Evolutionary conservation across 169 alveolate genomes (phyloP), one percentile per base, ranked within the genome.

Genomic region (Plasmodium inui): DNA sequence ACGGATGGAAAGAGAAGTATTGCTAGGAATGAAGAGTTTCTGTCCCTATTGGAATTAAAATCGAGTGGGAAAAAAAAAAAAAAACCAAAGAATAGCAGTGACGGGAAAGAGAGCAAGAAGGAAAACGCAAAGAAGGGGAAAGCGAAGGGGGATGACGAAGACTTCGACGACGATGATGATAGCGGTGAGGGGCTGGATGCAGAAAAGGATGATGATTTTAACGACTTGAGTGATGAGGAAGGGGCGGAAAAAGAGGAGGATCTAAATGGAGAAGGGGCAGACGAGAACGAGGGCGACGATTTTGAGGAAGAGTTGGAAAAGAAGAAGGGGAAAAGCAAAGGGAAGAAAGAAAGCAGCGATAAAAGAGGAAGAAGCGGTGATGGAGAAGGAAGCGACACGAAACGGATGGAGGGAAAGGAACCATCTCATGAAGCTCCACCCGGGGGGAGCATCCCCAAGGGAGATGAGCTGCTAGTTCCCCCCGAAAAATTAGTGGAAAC

Each of bases 1-100:
- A 19, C 41, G 1, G 46, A 46, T 28, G 61, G 70, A n/a, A 34
- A 53, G 28, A 19, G 28, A 30, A 41, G 32, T 8, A 73, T 85
- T 76, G 86, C n/a, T 3, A 85, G 30, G 67, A 32, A 85, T 85
- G 93, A 85, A 85, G 67, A 37, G 70, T 76, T 76, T 8, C 46
- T 85, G n/a, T 85, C 93, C 32, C 70, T 85, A 17, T 26, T 85
- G 32, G 46, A 85, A 57, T 10, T 74, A 85, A 74, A 85, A 12
- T 73, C 67, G 46, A 85, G 28, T 74, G 85, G 37, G 6, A 85
- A 85, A 74, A 74, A 73, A 76, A 85, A 85, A 14, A 55, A 85
- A 74, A 55, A 50, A 0, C 28, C 22, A 41, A 32, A 12, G 50
- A 34, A 50, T 80, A 50, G 67, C 12, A 80, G n/a, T 80, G 57